phyloP scores from a whole-genome alignment of 768 basidiomycete species.

The Mycena galericulata region DNA sequence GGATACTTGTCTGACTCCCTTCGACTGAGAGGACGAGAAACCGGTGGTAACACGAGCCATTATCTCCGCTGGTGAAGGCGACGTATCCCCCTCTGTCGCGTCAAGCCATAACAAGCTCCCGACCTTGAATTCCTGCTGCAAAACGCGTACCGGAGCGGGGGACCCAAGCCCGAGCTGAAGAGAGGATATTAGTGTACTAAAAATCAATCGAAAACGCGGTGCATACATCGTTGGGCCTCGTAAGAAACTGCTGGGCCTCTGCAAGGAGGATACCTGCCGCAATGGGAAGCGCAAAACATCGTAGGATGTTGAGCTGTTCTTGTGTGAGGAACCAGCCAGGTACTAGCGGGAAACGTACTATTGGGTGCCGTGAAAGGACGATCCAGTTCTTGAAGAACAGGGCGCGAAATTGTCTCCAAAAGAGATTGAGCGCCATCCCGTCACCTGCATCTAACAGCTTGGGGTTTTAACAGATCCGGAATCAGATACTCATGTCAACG shows the following conservation, averaged over 20 bases:
- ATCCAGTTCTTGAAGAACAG: conserved; percentile 19
- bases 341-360: neutral
- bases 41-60: conserved; percentile 56
- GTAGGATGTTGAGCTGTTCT: conserved; percentile 52
- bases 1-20: conserved; percentile 50
- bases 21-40: conserved; percentile 49
- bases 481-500: no score
- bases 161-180: conserved; percentile 33
- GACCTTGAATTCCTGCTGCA: conserved; percentile 51
- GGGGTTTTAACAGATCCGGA: no score
- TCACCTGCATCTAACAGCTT: no score
- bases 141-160: conserved; percentile 42
- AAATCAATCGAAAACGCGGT: conserved; percentile 43
- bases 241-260: conserved; percentile 56
- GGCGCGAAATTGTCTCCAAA: conserved; percentile 5
- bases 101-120: conserved; percentile 59
- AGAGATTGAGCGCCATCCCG: neutral
- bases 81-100: conserved; percentile 55
- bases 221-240: conserved; percentile 45
- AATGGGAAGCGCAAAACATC: conserved; percentile 56
- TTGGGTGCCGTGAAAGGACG: conserved; percentile 10
- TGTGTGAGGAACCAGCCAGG: neutral
- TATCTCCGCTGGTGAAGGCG: conserved; percentile 55
- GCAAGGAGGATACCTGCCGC: conserved; percentile 59
- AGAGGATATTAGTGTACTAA: neutral